Evolutionary conservation across 495 filamentous ascomycete species (phyloP).

Genomic region (Aspergillus wentii): DNA sequence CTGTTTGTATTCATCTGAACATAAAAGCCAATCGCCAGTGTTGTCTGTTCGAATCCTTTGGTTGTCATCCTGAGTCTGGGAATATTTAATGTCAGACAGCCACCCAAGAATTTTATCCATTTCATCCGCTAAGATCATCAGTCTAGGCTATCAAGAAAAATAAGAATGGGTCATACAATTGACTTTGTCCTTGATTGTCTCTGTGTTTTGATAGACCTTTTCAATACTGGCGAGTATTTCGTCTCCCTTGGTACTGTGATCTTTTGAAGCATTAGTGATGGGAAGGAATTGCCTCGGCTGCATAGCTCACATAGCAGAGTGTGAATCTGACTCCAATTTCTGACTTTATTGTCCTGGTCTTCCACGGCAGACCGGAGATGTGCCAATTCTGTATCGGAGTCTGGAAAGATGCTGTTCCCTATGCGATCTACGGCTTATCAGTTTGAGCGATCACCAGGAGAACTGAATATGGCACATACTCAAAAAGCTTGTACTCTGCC

Average conservation of each 20-base stretch:
- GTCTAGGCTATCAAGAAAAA: too few species aligned
- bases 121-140: too few species aligned
- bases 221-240: neutral
- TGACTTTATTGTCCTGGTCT: neutral
- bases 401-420: neutral
- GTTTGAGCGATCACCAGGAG: too few species aligned
- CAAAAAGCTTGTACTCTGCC: neutral
- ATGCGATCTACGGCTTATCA: neutral
- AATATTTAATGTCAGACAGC: neutral
- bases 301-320: too few species aligned
- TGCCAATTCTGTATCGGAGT: neutral
- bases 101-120: neutral
- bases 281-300: neutral
- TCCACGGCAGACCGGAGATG: neutral
- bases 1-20: conserved; percentile 1
- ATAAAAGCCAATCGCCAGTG: conserved; percentile 7
- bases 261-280: neutral
- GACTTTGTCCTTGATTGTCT: neutral
- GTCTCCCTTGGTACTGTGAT: neutral
- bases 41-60: neutral
- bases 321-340: too few species aligned
- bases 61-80: neutral
- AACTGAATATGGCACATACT: too few species aligned
- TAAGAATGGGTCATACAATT: neutral
- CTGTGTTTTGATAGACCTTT: neutral